Evolutionary conservation across 2,329 filamentous ascomycete genomes (phyloP).

Genomic region (Neocatenulostroma microsporum): DNA sequence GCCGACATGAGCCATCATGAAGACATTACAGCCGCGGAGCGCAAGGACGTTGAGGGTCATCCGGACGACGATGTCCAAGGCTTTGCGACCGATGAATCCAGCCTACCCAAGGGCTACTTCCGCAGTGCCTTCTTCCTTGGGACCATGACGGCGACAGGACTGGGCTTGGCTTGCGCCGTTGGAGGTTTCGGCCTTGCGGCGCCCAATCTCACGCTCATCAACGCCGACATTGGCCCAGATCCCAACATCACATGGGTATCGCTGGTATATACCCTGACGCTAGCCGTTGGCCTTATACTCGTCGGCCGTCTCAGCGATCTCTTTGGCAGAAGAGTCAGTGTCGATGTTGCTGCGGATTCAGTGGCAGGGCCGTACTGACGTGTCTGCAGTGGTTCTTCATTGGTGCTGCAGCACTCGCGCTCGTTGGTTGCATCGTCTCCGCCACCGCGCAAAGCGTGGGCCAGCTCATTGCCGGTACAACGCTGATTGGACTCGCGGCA

Average conservation of each 20-base stretch:
- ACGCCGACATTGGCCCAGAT: conserved; percentile 32
- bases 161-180: no score
- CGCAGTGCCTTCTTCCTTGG: no score
- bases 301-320: conserved; percentile 34
- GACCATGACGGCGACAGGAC: no score
- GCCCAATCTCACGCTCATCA: conserved; percentile 24
- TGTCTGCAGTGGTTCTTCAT: conserved; percentile 30
- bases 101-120: no score
- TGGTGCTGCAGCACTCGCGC: conserved; percentile 24
- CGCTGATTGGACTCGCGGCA: conserved; percentile 32
- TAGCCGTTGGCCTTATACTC: conserved; percentile 31
- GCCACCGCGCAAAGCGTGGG: conserved; percentile 19
- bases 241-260: conserved; percentile 34
- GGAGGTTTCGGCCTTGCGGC: conserved; percentile 21
- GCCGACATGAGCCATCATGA: no score
- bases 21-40: no score
- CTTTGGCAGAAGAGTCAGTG: no score
- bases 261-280: conserved; percentile 30
- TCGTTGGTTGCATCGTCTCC: conserved; percentile 32
- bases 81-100: no score
- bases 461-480: conserved; percentile 21
- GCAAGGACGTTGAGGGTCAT: no score
- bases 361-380: no score
- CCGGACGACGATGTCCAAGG: no score
- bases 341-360: no score